Evolutionary conservation across 345 rosid species (phyloP).

Genomic region (Crucihimalaya himalaica): DNA sequence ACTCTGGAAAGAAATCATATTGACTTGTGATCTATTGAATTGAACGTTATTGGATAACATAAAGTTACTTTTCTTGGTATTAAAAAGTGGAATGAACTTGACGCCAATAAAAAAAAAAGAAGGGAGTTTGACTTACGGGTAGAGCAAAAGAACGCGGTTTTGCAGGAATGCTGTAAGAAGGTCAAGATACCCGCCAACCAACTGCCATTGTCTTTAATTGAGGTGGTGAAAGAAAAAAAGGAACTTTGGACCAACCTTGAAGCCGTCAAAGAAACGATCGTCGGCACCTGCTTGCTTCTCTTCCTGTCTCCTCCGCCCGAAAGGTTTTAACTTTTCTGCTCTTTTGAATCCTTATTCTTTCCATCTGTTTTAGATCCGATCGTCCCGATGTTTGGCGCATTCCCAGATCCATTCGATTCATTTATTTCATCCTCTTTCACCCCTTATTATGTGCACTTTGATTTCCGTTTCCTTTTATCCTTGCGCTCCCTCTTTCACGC

Average conservation of each 20-base stretch:
- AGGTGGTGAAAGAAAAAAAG: neutral
- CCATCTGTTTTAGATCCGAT: constrained; percentile 31
- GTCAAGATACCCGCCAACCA: constrained; percentile 23
- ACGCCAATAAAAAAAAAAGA: neutral
- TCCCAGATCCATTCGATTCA: constrained; percentile 33
- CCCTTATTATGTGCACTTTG: neutral
- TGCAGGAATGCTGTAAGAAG: neutral
- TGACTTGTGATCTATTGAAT: neutral
- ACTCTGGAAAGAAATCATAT: neutral
- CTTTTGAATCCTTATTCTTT: constrained; percentile 15
- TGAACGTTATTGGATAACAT: neutral
- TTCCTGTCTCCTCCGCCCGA: constrained; percentile 14
- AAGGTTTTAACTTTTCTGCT: constrained; percentile 28
- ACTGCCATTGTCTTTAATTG: constrained; percentile 15
- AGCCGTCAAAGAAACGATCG: constrained; percentile 11
- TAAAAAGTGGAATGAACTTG: neutral
- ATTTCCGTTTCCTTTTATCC: neutral
- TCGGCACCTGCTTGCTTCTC: neutral
- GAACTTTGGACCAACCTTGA: neutral
- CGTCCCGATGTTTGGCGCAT: constrained; percentile 11
- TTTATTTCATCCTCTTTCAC: neutral
- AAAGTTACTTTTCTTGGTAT: neutral
- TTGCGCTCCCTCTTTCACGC: neutral
- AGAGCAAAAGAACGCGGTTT: constrained; percentile 28
- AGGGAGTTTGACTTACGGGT: constrained; percentile 8